These are phyloP conservation scores for Quercus lobata DNA, from an alignment of 331 rosid genomes.

Conservation along the genomic window DNA sequence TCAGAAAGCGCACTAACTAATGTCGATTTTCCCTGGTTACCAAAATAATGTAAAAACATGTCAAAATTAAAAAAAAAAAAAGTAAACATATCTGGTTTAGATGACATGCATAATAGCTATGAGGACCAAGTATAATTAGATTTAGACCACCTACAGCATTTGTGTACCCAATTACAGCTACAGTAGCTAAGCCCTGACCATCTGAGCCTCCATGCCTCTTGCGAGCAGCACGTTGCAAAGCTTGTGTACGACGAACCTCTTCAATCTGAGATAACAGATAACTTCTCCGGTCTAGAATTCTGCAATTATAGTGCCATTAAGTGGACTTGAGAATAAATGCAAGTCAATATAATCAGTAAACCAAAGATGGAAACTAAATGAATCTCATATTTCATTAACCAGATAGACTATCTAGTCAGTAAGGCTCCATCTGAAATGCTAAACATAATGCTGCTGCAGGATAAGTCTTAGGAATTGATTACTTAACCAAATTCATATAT, in stretches of 20 bases:
- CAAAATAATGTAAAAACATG: neutral
- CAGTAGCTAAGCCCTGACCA: conserved; percentile 69
- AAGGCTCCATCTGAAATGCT: conserved; percentile 2
- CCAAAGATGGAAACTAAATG: neutral
- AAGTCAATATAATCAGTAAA: conserved; percentile 3
- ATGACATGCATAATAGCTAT: neutral
- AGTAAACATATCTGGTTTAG: conserved; percentile 3
- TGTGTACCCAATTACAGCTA: conserved; percentile 91
- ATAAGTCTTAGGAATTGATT: neutral
- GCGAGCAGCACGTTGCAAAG: conserved; percentile 83
- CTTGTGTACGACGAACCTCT: conserved; percentile 84
- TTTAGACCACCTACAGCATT: conserved; percentile 69
- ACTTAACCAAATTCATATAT: neutral
- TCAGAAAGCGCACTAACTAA: conserved; percentile 70
- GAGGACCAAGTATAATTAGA: neutral
- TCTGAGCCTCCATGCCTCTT: conserved; percentile 68
- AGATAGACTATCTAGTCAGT: neutral
- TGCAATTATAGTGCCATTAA: conserved; percentile 31
- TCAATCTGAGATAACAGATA: conserved; percentile 63
- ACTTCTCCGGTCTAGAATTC: conserved; percentile 62
- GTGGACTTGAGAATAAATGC: conserved; percentile 23
- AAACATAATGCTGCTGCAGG: neutral
- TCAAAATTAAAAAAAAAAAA: neutral
- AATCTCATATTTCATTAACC: neutral
- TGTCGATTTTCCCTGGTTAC: conserved; percentile 82